Conservation (phyloP, 495 filamentous ascomycete genomes). For the Tricharina praecox region DNA sequence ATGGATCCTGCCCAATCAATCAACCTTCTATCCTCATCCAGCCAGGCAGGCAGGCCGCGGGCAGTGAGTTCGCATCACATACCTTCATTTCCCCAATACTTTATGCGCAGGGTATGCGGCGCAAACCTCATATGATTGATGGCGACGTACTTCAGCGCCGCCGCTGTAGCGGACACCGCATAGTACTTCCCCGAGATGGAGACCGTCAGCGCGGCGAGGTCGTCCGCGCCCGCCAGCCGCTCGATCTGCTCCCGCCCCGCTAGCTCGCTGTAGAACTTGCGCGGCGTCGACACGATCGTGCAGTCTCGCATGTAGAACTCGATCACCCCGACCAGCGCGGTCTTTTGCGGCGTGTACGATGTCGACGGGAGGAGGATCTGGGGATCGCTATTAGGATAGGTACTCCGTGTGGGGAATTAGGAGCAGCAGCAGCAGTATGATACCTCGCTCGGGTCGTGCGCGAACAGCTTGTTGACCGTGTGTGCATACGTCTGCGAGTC, state of each 20-base stretch:
- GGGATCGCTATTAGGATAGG: too few species aligned
- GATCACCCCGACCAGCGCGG: slow-evolving; percentile 61
- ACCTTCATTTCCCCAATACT: slow-evolving; percentile 65
- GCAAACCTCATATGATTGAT: slow-evolving; percentile 40
- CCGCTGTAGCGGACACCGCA: slow-evolving; percentile 73
- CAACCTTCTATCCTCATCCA: too few species aligned
- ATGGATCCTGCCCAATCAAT: slow-evolving; percentile 73
- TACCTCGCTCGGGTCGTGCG: slow-evolving; percentile 55
- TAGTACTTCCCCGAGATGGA: slow-evolving; percentile 74
- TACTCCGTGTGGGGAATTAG: too few species aligned
- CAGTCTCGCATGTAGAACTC: slow-evolving; percentile 47
- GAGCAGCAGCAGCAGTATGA: too few species aligned
- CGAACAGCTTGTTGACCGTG: slow-evolving; percentile 63
- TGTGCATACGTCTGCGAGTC: slow-evolving; percentile 76
- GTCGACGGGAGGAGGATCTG: slow-evolving; percentile 52
- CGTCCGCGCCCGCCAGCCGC: slow-evolving; percentile 54
- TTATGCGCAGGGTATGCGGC: slow-evolving; percentile 64
- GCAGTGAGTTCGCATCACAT: too few species aligned
- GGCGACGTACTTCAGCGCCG: slow-evolving; percentile 69
- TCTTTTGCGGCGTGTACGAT: slow-evolving; percentile 44
- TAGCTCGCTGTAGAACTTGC: slow-evolving; percentile 78
- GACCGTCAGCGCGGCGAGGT: slow-evolving; percentile 61
- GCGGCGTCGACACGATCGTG: slow-evolving; percentile 48
- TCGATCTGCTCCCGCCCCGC: slow-evolving; percentile 64
- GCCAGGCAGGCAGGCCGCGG: too few species aligned